phyloP scores from a whole-genome alignment of 495 filamentous ascomycete genomes.

The Xylaria venustula region DNA sequence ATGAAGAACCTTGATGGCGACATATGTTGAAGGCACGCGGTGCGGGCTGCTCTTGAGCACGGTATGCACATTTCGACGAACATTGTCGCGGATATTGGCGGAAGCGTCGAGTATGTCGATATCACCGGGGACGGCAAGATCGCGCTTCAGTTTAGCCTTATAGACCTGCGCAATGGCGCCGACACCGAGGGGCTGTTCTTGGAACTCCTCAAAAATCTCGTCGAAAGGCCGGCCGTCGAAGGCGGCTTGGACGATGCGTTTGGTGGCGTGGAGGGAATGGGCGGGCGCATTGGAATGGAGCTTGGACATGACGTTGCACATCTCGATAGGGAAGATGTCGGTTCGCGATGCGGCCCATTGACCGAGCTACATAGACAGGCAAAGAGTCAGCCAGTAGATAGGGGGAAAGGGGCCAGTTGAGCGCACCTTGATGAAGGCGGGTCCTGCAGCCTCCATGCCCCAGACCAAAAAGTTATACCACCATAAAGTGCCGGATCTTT shows the following conservation, averaged over 20 bases:
- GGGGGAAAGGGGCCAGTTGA: not conserved
- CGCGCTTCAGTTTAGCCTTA: conserved; percentile 85
- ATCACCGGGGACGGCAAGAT: conserved; percentile 64
- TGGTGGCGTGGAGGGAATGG: conserved; percentile 80
- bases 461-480: conserved; percentile 91
- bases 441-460: conserved; percentile 90
- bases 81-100: conserved; percentile 60
- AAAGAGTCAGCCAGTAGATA: conserved; percentile 23
- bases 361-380: conserved; percentile 62
- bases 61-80: conserved; percentile 78
- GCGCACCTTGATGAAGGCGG: conserved; percentile 94
- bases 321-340: conserved; percentile 93
- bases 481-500: conserved; percentile 81
- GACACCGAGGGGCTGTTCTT: conserved; percentile 86
- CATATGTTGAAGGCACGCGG: conserved; percentile 85
- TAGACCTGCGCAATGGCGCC: conserved; percentile 99
- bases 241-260: conserved; percentile 71
- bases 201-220: conserved; percentile 96
- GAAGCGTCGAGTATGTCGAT: conserved; percentile 49
- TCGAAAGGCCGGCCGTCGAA: conserved; percentile 79
- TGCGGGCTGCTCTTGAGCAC: conserved; percentile 82
- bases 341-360: conserved; percentile 98
- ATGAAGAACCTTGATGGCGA: conserved; percentile 95
- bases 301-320: conserved; percentile 92
- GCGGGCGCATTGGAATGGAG: conserved; percentile 93